Base-by-base conservation (phyloP, 2,329 filamentous ascomycete species). In the Aspergillus neoniger region DNA sequence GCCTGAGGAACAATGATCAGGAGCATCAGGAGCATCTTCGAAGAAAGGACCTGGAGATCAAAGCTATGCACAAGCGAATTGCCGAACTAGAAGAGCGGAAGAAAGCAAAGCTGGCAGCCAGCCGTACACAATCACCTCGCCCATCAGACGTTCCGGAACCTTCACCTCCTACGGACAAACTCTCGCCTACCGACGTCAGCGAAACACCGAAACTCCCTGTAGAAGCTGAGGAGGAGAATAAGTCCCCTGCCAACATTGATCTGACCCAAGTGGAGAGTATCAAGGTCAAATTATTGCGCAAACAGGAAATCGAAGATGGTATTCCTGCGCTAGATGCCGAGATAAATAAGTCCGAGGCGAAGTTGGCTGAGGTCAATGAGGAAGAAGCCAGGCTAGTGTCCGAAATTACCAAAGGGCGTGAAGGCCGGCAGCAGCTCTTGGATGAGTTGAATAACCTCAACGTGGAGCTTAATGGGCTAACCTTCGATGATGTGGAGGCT, bases 361-460 rank as follows among this genome's bases (percentile, higher is more conserved):
- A 64, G 55, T 66, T 79, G n/a, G 68, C 63, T 7, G 66, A 69
- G 15, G 69, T 72, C 50, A 70, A 70, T 17, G 58, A 72, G 65
- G 67, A 79, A 65, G 64, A 79, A 69, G 76, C 77, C 17, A 72
- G 74, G 49, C 63, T 84, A 5, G 62, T 78, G 10, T 74, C 74
- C 30, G 80, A 85, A 62, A 79, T 83, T 55, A 76, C 78, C 8
- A 76, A 78, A 69, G 74, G 79, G 66, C 70, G 76, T 73, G 63
- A 75, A 72, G 68, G 75, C 67, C 67, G 79, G 73, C 73, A 75
- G 56, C 73, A 76, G 49, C 77, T 84, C 44, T 69, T 80, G 5
- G 73, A 77, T 32, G 82, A 85, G 64, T 72, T 85, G n/a, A 78
- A 81, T 60, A 71, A 70, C 54, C 73, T 85, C 19, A 79, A 79